Conservation (phyloP, 257 asterid genomes). For the Solanum okadae region DNA sequence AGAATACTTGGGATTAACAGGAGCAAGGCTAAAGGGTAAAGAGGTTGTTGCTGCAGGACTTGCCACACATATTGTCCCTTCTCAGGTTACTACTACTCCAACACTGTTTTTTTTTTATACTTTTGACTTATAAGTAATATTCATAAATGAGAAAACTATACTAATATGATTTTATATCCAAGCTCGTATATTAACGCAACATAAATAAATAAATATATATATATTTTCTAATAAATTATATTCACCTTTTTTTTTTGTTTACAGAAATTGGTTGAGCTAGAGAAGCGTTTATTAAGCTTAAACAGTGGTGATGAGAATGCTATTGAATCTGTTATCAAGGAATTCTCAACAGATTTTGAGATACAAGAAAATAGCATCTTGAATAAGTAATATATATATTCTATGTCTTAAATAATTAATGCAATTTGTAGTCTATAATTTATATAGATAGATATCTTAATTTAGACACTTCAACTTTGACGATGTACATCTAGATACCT, state of each 20-base stretch:
- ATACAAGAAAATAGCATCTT: conserved; percentile 66
- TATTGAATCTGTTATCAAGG: background rate
- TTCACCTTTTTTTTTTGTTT: background rate
- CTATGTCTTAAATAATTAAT: background rate
- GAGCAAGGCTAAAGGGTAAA: background rate
- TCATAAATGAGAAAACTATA: background rate
- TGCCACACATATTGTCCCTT: background rate
- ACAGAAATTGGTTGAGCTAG: background rate
- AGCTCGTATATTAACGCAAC: too few relatives aligned
- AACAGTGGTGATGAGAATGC: background rate
- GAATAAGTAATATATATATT: conserved; percentile 32
- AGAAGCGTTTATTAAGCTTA: background rate
- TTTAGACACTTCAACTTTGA: background rate
- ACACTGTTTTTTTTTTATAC: background rate
- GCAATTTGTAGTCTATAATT: background rate
- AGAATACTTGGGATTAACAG: background rate
- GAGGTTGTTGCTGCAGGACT: background rate
- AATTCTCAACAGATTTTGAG: conserved; percentile 20
- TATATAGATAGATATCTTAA: background rate
- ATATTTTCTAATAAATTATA: too few relatives aligned
- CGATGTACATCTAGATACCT: background rate
- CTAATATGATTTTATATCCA: too few relatives aligned
- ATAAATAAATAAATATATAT: too few relatives aligned
- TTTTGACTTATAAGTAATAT: background rate
- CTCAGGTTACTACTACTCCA: background rate